Percentiles rank a stretch among this genome's conserved stretches.
phyloP scores from a whole-genome alignment of 148 eudicot genomes.

The Polygonum aviculare region DNA sequence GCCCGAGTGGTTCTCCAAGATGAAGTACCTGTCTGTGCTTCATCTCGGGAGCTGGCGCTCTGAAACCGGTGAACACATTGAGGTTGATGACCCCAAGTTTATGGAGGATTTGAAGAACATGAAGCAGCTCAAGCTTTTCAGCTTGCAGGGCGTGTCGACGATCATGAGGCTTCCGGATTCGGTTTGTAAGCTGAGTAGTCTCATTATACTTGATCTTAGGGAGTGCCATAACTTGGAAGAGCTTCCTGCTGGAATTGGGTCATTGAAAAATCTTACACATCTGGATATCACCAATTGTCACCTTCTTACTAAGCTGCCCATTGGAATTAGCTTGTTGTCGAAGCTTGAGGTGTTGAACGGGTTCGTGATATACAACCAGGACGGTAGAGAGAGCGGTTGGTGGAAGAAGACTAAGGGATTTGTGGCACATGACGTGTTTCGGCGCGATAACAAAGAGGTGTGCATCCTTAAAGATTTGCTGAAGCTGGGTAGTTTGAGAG shows the following conservation, averaged over 20 bases:
- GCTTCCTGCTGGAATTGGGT: constrained; percentile 29
- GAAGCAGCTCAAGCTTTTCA: constrained; percentile 26
- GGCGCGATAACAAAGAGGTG: neutral
- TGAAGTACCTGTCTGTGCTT: constrained; percentile 32
- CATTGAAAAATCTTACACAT: constrained; percentile 34
- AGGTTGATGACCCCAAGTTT: constrained; percentile 24
- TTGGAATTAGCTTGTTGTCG: constrained; percentile 20
- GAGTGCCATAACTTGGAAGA: constrained; percentile 41
- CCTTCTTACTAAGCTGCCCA: constrained; percentile 36
- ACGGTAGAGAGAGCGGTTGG: neutral
- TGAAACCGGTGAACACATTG: constrained; percentile 26
- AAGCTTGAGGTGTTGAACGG: constrained; percentile 43
- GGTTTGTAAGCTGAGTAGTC: constrained; percentile 21
- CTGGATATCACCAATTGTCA: constrained; percentile 51
- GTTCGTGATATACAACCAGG: constrained; percentile 25
- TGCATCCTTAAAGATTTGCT: constrained; percentile 33
- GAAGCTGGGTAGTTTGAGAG: constrained; percentile 18
- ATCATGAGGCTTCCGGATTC: constrained; percentile 27
- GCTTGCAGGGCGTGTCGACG: constrained; percentile 46
- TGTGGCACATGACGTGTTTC: constrained; percentile 18
- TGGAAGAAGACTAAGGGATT: constrained; percentile 26
- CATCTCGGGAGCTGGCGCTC: constrained; percentile 46
- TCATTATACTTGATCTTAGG: constrained; percentile 34
- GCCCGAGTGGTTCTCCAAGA: constrained; percentile 25
- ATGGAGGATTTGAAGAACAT: constrained; percentile 20